A percentile compares a stretch with the other conserved stretches of the same genome.
phyloP scores from a whole-genome alignment of 2,329 filamentous ascomycete genomes.

The Chaetomium globosum region DNA sequence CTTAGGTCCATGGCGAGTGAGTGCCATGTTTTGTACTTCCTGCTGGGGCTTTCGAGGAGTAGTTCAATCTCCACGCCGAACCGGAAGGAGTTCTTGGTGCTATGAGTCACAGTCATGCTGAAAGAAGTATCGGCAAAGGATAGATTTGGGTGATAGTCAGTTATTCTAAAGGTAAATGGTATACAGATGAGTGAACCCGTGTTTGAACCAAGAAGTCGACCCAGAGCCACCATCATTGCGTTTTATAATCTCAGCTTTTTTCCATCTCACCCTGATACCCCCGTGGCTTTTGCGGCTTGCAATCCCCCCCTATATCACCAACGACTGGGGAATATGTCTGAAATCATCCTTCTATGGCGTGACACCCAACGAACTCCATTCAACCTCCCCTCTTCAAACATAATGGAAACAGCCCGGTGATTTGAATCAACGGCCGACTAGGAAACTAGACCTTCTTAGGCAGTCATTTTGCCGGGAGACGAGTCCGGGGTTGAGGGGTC shows the following conservation, averaged over 20 bases:
- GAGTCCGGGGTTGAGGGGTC: no score
- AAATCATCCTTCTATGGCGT: neutral
- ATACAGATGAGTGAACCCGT: neutral
- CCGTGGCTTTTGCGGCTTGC: neutral
- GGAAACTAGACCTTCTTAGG: no score
- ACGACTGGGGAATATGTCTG: neutral
- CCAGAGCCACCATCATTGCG: no score
- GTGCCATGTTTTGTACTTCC: constrained; percentile 41
- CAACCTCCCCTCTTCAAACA: neutral
- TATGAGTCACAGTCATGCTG: neutral
- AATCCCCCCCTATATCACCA: neutral
- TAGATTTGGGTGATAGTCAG: neutral
- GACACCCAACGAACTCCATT: neutral
- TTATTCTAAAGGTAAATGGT: neutral
- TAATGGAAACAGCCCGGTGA: neutral
- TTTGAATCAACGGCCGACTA: neutral
- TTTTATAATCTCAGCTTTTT: neutral
- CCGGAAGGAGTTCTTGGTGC: constrained; percentile 24
- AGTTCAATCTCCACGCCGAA: constrained; percentile 48
- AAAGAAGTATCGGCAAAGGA: neutral
- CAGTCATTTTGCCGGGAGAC: no score
- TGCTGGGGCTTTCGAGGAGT: constrained; percentile 42
- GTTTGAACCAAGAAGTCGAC: neutral
- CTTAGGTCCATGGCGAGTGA: constrained; percentile 44
- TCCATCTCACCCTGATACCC: neutral